Evolutionary conservation across 306 rosid genomes (phyloP).

Genomic region (Oxytropis ochrocephala): DNA sequence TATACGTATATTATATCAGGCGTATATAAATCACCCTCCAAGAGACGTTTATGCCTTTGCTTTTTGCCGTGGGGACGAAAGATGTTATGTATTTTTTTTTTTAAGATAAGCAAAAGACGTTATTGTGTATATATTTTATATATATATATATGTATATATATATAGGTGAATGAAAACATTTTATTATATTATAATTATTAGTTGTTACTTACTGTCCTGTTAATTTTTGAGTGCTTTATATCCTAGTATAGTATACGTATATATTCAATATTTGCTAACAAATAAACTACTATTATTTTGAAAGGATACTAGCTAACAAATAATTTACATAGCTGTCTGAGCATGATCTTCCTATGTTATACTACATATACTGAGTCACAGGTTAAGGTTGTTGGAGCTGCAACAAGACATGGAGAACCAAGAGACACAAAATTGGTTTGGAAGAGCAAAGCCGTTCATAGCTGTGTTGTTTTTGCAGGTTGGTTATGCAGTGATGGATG

Average conservation of each 20-base stretch:
- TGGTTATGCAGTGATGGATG: constrained; percentile 77
- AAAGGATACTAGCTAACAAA: neutral
- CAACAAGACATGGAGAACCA: constrained; percentile 21
- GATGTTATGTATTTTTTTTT: no score
- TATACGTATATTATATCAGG: no score
- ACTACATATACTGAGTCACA: neutral
- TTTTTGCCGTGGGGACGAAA: neutral
- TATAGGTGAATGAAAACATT: neutral
- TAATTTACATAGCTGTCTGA: neutral
- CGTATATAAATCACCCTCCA: neutral
- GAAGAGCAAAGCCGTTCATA: constrained; percentile 50
- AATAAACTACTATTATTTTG: neutral
- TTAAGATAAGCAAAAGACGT: no score
- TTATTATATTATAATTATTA: no score
- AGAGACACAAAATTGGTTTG: constrained; percentile 12
- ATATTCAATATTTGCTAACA: no score
- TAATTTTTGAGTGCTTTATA: no score
- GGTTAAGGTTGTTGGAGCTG: neutral
- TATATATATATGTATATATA: no score
- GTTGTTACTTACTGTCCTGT: neutral
- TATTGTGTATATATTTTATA: no score
- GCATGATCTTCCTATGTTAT: neutral
- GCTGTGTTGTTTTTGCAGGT: constrained; percentile 63
- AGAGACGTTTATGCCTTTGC: neutral
- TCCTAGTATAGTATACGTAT: no score